These are phyloP conservation scores for Phytomonas sp. DNA, from an alignment of 208 protist species.

Conservation along the genomic window DNA sequence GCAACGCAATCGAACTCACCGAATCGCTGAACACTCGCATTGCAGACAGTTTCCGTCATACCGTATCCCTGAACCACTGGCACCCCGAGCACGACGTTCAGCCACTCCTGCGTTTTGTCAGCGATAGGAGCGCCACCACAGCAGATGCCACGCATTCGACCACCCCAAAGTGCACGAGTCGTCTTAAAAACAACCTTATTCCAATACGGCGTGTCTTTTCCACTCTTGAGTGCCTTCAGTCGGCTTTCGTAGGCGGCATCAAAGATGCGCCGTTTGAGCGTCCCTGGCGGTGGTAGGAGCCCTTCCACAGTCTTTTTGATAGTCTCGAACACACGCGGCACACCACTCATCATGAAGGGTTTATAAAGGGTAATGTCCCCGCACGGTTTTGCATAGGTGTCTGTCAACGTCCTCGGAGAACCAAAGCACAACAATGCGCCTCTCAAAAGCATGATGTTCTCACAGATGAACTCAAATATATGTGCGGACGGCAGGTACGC, in stretches of 20 bases:
- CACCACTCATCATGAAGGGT: slow-evolving; percentile 73
- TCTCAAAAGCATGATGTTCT: slow-evolving; percentile 56
- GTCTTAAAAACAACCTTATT: slow-evolving; percentile 79
- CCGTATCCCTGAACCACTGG: slow-evolving; percentile 82
- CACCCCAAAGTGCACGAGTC: slow-evolving; percentile 47
- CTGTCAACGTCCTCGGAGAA: slow-evolving; percentile 69
- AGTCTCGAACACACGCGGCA: slow-evolving; percentile 84
- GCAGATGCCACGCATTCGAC: slow-evolving; percentile 51
- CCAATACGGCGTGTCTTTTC: slow-evolving; percentile 78
- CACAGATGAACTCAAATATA: slow-evolving; percentile 83
- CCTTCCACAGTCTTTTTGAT: slow-evolving; percentile 79
- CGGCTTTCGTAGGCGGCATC: slow-evolving; percentile 58
- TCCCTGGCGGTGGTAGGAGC: slow-evolving; percentile 43
- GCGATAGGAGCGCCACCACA: slow-evolving; percentile 76
- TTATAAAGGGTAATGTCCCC: slow-evolving; percentile 74
- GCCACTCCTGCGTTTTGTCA: slow-evolving; percentile 75
- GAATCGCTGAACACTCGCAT: slow-evolving; percentile 46
- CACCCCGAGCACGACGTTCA: slow-evolving; percentile 66
- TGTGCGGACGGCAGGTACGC: slow-evolving; percentile 89
- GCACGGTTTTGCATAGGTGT: slow-evolving; percentile 48
- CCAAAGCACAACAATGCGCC: slow-evolving; percentile 71
- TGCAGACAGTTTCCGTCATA: slow-evolving; percentile 85
- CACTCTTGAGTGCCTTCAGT: slow-evolving; percentile 43
- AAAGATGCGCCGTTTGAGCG: slow-evolving; percentile 66
- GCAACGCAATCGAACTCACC: slow-evolving; percentile 60